Percentiles rank a stretch among this genome's conserved stretches.
phyloP scores from a whole-genome alignment of 345 rosid species.

The Boechera stricta region DNA sequence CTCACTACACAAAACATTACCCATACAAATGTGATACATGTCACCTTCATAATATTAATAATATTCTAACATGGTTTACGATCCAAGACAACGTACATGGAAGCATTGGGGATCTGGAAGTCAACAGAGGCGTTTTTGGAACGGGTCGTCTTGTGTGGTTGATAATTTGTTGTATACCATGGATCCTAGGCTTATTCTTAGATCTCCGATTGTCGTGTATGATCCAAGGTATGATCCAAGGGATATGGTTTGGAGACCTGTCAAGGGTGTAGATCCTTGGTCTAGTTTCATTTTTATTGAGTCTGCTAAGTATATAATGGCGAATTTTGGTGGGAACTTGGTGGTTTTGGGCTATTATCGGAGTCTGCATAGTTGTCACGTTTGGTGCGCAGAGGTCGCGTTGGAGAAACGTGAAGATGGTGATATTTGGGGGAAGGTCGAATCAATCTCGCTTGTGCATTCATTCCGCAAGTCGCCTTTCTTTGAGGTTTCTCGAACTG shows the following conservation, averaged over 20 bases:
- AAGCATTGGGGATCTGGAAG: neutral
- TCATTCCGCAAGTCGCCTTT: neutral
- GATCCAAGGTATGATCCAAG: neutral
- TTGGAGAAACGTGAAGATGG: no score
- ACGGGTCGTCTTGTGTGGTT: neutral
- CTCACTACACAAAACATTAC: no score
- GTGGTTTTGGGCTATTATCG: neutral
- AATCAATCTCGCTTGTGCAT: no score
- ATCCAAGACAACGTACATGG: no score
- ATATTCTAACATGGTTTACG: no score
- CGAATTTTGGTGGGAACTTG: neutral
- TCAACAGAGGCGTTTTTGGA: neutral
- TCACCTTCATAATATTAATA: no score
- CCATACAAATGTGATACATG: no score
- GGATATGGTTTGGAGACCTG: neutral
- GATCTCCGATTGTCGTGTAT: neutral
- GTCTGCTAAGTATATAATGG: neutral
- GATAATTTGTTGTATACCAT: neutral
- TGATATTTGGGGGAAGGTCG: no score
- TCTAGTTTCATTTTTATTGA: neutral
- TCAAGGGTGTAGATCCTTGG: neutral
- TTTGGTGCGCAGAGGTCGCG: no score
- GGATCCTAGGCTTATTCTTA: fast-evolving
- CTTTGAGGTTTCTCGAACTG: neutral
- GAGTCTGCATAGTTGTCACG: no score